These are phyloP conservation scores for Suhomyces canberraensis DNA, from an alignment of 805 yeast genomes.

Conservation along the genomic window DNA sequence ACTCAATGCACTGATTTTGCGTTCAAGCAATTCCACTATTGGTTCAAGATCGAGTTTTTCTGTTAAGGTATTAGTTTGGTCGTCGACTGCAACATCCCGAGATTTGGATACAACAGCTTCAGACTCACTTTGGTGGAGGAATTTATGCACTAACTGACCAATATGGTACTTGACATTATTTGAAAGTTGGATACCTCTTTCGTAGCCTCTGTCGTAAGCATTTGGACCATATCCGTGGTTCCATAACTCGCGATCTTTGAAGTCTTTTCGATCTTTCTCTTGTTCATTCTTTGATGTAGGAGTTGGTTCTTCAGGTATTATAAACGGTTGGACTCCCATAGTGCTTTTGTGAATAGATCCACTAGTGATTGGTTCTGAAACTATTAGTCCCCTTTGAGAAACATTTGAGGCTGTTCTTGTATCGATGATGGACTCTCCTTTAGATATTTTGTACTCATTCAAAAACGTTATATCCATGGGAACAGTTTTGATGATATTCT, in stretches of 20 bases:
- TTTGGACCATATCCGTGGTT: slow-evolving; percentile 23
- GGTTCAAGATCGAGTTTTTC: slow-evolving; percentile 35
- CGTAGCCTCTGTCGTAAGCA: slow-evolving; percentile 36
- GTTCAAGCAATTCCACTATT: slow-evolving; percentile 25
- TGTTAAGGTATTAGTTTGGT: slow-evolving; percentile 30
- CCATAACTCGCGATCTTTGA: slow-evolving; percentile 4
- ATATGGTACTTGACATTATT: slow-evolving; percentile 8
- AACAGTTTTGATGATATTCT: slow-evolving; percentile 12
- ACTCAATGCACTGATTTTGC: slow-evolving; percentile 25
- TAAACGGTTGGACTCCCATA: slow-evolving; percentile 21
- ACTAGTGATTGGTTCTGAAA: no score
- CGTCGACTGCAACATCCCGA: slow-evolving; percentile 21
- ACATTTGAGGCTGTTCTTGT: neutral
- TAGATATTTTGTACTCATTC: slow-evolving; percentile 6
- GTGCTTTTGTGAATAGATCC: slow-evolving; percentile 1
- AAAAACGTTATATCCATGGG: slow-evolving; percentile 31
- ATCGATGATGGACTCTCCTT: neutral
- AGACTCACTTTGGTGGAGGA: neutral
- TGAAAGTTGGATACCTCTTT: slow-evolving; percentile 30
- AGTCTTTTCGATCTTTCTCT: slow-evolving; percentile 1
- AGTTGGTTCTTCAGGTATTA: slow-evolving; percentile 9
- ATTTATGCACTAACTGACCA: slow-evolving; percentile 6
- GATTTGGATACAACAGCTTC: neutral
- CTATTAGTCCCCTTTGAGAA: neutral
- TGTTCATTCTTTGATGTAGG: neutral